Evolutionary conservation across 371 early-diverging fungal genomes (phyloP).

Genomic region (Smittium culicis): DNA sequence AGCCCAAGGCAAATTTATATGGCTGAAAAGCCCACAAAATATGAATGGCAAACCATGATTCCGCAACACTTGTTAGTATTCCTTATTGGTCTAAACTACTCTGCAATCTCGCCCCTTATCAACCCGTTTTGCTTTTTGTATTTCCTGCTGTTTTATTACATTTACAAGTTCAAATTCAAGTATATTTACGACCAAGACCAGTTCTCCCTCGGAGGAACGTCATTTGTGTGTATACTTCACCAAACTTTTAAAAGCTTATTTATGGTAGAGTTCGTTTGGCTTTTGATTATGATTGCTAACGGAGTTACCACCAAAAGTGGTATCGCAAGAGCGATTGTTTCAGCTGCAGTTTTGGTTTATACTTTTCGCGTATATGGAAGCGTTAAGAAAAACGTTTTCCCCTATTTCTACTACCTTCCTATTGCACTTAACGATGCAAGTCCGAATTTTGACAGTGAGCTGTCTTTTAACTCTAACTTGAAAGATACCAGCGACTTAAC

Average conservation of each 20-base stretch:
- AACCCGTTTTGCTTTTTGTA: constrained; percentile 57
- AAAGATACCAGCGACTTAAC: no score
- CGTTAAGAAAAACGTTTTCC: constrained; percentile 47
- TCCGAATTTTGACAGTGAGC: constrained; percentile 20
- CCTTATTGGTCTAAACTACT: constrained; percentile 54
- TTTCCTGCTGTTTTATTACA: constrained; percentile 55
- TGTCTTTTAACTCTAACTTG: constrained; percentile 16
- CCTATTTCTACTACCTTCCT: constrained; percentile 50
- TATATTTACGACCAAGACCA: constrained; percentile 49
- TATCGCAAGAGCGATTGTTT: constrained; percentile 38
- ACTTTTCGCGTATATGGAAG: constrained; percentile 37
- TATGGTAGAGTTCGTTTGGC: constrained; percentile 49
- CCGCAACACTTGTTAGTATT: constrained; percentile 55
- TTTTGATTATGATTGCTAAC: constrained; percentile 51
- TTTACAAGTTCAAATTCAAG: constrained; percentile 65
- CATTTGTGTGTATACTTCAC: constrained; percentile 48
- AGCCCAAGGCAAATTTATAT: constrained; percentile 58
- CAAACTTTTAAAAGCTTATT: constrained; percentile 54
- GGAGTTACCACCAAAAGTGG: constrained; percentile 28
- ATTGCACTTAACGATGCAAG: constrained; percentile 22
- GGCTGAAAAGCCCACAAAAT: constrained; percentile 31
- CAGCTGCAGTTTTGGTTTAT: constrained; percentile 20
- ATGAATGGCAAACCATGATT: constrained; percentile 33
- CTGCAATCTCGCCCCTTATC: constrained; percentile 65
- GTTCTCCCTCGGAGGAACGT: constrained; percentile 50